Base-by-base conservation (phyloP, 1,284 basidiomycete genomes). In the Ustilago shanxiensis region DNA sequence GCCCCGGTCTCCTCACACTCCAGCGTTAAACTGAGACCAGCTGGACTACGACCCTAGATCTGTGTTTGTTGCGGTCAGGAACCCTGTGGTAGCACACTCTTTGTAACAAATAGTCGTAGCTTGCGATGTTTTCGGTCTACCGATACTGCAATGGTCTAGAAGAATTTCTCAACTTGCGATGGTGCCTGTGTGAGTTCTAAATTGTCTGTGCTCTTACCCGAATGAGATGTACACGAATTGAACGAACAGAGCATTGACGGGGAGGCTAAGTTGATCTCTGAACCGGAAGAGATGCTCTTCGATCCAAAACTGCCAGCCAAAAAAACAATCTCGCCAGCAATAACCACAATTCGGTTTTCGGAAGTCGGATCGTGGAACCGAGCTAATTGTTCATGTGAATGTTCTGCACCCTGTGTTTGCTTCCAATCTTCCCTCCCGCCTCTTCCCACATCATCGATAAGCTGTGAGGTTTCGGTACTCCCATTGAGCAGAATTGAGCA, bases 1-100 rank as follows among this genome's bases (percentile, higher is more conserved):
- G 69, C n/a, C 69, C 69, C 29, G 69, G 69, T 55, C 63, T 72
- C 28, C 59, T 72, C 14, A 72, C 69, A 20, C 58, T 71, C 16
- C 35, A 56, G 54, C 18, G 33, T 10, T 56, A 29, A 29, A 8
- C n/a, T n/a, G n/a, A n/a, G n/a, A n/a, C n/a, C n/a, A 3, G 44
- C n/a, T 4, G 16, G 8, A 20, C 8, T 3, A 22, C 47, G 26
- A 26, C 24, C 22, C 3, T 24, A 1, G 10, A 26, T 49, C 24
- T 4, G n/a, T 16, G n/a, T 16, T 44, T 20, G 41, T 16, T 11
- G 41, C 41, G 20, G 20, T 6, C 41, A 22, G 9, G 41, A 8
- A 20, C 18, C n/a, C 20, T 16, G 20, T 44, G 18, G n/a, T 20
- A 11, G n/a, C 41, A 20, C 41, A 44, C 6, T 44, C 35, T 3